Conservation (phyloP, 495 filamentous ascomycete species). For the Aspergillus saccharolyticus region DNA sequence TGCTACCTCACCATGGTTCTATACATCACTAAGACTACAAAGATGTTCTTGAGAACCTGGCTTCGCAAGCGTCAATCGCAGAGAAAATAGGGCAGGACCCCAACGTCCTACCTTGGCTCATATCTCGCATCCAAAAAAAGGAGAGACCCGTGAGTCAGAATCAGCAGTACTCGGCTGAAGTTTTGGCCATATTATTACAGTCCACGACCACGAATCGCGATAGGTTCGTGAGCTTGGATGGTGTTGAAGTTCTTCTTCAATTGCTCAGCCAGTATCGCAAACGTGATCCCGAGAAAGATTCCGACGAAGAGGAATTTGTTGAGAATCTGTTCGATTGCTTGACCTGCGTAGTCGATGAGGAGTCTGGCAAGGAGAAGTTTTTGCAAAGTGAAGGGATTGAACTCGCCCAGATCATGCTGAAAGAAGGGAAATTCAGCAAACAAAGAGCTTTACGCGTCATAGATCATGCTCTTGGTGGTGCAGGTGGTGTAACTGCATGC, state of each 20-base stretch:
- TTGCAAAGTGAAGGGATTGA: slow-evolving; percentile 89
- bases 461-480: slow-evolving; percentile 72
- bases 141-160: slow-evolving; percentile 72
- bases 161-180: slow-evolving; percentile 91
- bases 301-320: slow-evolving; percentile 89
- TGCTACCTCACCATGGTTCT: background rate
- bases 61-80: slow-evolving; percentile 60
- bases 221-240: slow-evolving; percentile 60
- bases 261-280: slow-evolving; percentile 84
- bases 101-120: slow-evolving; percentile 66
- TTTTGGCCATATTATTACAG: slow-evolving; percentile 81
- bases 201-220: slow-evolving; percentile 60
- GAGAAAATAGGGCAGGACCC: slow-evolving; percentile 67
- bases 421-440: slow-evolving; percentile 76
- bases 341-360: slow-evolving; percentile 72
- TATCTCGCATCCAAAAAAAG: slow-evolving; percentile 60
- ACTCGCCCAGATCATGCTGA: slow-evolving; percentile 83
- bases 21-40: slow-evolving; percentile 12
- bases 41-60: slow-evolving; percentile 80
- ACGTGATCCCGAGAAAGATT: slow-evolving; percentile 78
- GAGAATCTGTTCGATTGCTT: slow-evolving; percentile 87
- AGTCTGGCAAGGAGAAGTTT: slow-evolving; percentile 73
- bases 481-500: slow-evolving; percentile 54
- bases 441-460: slow-evolving; percentile 69
- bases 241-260: slow-evolving; percentile 75